Evolutionary conservation across 2,329 filamentous ascomycete genomes (phyloP).

Genomic region (Sordariomycetes sp.): DNA sequence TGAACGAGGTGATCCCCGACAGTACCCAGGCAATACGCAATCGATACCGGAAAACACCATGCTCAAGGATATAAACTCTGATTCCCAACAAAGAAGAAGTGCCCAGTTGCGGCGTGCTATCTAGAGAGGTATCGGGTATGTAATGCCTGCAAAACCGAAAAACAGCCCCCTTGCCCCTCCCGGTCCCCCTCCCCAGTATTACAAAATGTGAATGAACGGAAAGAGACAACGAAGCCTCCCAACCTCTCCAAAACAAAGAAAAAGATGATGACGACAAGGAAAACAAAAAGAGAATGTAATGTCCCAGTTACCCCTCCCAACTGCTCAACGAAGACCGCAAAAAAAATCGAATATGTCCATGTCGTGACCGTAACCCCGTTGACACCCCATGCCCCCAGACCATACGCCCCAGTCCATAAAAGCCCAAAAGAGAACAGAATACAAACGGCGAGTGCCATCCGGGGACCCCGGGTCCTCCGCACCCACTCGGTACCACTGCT

Average conservation of each 20-base stretch:
- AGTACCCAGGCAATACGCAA: not conserved
- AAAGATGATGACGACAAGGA: not conserved
- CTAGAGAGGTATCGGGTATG: constrained; percentile 2
- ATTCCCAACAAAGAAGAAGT: not conserved
- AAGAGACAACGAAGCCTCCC: not conserved
- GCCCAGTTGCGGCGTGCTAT: not conserved
- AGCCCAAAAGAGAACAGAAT: not conserved
- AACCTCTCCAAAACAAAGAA: not conserved
- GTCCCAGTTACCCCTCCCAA: not conserved
- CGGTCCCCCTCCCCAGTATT: not conserved
- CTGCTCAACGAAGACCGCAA: not conserved
- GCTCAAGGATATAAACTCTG: not conserved
- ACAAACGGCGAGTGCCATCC: not conserved
- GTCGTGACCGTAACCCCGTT: constrained; percentile 1
- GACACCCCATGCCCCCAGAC: not conserved
- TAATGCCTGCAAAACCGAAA: not conserved
- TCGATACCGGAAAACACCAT: not conserved
- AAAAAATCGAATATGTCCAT: not conserved
- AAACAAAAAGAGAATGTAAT: constrained; percentile 4
- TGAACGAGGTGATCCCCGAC: not conserved
- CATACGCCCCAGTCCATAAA: constrained; percentile 2
- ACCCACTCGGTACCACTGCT: constrained; percentile 5
- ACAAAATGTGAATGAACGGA: not conserved
- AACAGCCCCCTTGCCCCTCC: not conserved
- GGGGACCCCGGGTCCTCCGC: no score